Conservation (phyloP, 108 stramenopile genomes). For the Aurantiochytrium sp. region DNA sequence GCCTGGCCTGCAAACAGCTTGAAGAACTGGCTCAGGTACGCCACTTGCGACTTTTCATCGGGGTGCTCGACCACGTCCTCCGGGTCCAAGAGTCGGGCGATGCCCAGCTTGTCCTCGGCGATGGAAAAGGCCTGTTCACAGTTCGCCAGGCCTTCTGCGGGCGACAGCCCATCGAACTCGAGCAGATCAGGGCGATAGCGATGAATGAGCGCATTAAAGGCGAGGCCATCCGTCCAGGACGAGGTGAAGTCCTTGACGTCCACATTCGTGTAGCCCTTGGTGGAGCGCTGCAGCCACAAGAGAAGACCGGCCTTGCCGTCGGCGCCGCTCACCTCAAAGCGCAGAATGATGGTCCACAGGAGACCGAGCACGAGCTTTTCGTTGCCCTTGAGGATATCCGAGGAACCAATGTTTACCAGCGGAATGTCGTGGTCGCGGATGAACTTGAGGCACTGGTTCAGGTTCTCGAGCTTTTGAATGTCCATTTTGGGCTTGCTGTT, state of each 20-base stretch:
- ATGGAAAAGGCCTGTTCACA: conserved; percentile 15
- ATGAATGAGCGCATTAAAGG: conserved; percentile 31
- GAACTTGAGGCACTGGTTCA: conserved; percentile 21
- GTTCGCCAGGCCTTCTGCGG: background rate
- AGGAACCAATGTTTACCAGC: conserved; percentile 30
- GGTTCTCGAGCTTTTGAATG: conserved; percentile 33
- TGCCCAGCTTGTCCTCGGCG: conserved; percentile 23
- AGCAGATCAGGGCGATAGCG: conserved; percentile 31
- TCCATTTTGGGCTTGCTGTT: conserved; percentile 31
- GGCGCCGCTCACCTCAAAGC: conserved; percentile 30
- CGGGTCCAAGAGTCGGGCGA: conserved; percentile 26
- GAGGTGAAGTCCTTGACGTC: conserved; percentile 27
- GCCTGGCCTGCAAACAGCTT: conserved; percentile 12
- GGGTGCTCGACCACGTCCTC: conserved; percentile 32
- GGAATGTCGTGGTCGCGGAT: conserved; percentile 21
- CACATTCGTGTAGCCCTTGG: conserved; percentile 24
- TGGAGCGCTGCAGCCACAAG: conserved; percentile 29
- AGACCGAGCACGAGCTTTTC: conserved; percentile 28
- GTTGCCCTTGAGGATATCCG: conserved; percentile 30
- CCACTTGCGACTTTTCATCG: conserved; percentile 33
- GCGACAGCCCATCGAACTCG: background rate
- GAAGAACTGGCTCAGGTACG: conserved; percentile 32
- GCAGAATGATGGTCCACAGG: conserved; percentile 37
- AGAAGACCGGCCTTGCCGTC: conserved; percentile 36
- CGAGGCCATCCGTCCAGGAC: conserved; percentile 30